Conservation (phyloP, 495 filamentous ascomycete genomes). For the Penicillium flavigenum region DNA sequence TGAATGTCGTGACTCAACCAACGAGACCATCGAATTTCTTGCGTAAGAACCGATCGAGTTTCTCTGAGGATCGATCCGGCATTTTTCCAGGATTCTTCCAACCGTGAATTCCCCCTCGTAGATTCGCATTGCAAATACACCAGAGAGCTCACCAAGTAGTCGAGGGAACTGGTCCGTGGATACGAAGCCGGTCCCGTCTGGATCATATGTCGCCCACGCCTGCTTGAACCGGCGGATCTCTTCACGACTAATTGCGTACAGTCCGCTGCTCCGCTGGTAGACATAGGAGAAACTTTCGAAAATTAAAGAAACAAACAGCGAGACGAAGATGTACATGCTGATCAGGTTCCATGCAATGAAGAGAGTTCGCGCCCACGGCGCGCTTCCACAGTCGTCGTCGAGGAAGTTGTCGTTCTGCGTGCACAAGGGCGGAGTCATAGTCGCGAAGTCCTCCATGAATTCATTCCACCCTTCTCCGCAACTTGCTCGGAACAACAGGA, state of each 20-base stretch:
- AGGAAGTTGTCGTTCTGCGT: conserved; percentile 65
- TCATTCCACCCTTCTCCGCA: conserved; percentile 95
- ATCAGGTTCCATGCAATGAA: conserved; percentile 98
- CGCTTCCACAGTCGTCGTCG: conserved; percentile 89
- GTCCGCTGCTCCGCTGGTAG: conserved; percentile 84
- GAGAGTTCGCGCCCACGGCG: conserved; percentile 77
- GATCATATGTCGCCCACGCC: conserved; percentile 94
- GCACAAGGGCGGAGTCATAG: conserved; percentile 72
- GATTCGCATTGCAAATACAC: conserved; percentile 96
- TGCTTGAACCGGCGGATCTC: conserved; percentile 97
- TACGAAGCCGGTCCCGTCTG: conserved; percentile 86
- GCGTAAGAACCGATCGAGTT: conserved; percentile 8
- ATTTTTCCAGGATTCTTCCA: conserved; percentile 75
- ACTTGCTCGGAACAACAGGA: conserved; percentile 89
- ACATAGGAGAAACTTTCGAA: conserved; percentile 99
- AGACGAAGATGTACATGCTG: conserved; percentile 99
- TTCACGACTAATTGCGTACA: conserved; percentile 79
- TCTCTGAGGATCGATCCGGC: conserved; percentile 54
- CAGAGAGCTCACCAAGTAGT: conserved; percentile 84
- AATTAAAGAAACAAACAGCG: conserved; percentile 96
- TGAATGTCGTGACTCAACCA: conserved; percentile 20
- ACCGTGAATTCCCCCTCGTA: conserved; percentile 90
- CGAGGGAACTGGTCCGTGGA: conserved; percentile 88
- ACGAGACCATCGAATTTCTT: conserved; percentile 5
- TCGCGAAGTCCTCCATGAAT: conserved; percentile 94